phyloP scores from a whole-genome alignment of 192 early-diverging fungal species.

The Coemansia sp. region DNA sequence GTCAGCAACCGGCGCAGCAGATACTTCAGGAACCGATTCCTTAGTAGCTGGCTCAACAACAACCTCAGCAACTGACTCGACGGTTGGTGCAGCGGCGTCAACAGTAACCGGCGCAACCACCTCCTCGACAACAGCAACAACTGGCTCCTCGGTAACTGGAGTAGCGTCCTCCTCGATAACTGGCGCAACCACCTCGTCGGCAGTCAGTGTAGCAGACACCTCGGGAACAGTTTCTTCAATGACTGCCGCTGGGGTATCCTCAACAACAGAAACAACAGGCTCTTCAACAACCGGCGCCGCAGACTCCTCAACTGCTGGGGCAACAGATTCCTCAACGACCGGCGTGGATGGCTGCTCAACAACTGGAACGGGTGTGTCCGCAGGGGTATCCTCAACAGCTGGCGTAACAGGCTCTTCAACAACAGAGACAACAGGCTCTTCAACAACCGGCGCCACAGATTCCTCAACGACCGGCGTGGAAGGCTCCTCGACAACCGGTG shows the following conservation, averaged over 20 bases:
- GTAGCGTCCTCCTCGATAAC: neutral
- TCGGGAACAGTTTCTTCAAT: neutral
- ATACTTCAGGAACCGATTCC: neutral
- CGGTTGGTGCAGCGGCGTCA: neutral
- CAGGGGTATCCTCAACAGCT: neutral
- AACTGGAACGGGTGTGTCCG: neutral
- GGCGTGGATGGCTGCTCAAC: neutral
- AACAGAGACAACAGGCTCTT: neutral
- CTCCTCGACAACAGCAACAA: neutral
- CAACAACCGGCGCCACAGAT: neutral
- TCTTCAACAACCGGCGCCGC: neutral
- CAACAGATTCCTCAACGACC: neutral
- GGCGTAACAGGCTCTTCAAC: neutral
- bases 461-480: neutral
- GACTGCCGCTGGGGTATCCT: neutral
- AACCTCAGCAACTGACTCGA: neutral
- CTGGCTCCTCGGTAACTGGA: constrained; percentile 1
- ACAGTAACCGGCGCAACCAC: neutral
- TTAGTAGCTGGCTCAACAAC: neutral
- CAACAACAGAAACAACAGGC: neutral
- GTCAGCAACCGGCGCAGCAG: neutral
- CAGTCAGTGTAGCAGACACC: neutral
- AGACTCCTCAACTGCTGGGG: neutral
- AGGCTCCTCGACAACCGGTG: neutral
- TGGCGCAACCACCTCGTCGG: neutral